phyloP scores from a whole-genome alignment of 2,329 filamentous ascomycete species.

The Exophiala spinifera region DNA sequence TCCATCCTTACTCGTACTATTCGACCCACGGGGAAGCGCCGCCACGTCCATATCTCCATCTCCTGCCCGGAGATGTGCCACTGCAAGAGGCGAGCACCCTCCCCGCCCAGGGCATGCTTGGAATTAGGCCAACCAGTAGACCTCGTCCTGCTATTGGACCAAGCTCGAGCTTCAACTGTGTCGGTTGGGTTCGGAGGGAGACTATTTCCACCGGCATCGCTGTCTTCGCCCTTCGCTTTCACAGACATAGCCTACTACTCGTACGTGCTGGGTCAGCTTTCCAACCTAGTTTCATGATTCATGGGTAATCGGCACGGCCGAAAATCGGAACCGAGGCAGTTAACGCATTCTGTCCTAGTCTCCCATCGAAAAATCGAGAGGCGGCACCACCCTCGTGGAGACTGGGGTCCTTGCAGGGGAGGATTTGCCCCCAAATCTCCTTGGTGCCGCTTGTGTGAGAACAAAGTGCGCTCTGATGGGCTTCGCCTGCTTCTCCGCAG shows the following conservation, averaged over 20 bases:
- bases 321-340: not conserved
- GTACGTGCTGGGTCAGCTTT: no score
- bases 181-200: not conserved
- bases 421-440: conserved; percentile 3
- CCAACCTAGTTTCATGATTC: not conserved
- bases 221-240: not conserved
- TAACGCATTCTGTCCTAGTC: conserved; percentile 7
- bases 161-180: not conserved
- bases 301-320: conserved; percentile 13
- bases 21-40: not conserved
- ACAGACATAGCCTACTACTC: no score
- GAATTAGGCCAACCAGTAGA: no score
- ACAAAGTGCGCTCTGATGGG: not conserved
- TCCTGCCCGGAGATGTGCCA: not conserved
- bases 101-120: no score
- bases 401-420: conserved; percentile 4
- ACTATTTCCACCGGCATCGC: not conserved
- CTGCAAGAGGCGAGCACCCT: no score
- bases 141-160: not conserved
- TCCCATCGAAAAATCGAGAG: not conserved
- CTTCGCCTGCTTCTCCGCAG: not conserved
- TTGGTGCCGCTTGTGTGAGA: conserved; percentile 7
- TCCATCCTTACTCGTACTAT: no score
- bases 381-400: conserved; percentile 2
- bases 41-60: not conserved